phyloP scores from a whole-genome alignment of 306 rosid species.

The Urtica urens region DNA sequence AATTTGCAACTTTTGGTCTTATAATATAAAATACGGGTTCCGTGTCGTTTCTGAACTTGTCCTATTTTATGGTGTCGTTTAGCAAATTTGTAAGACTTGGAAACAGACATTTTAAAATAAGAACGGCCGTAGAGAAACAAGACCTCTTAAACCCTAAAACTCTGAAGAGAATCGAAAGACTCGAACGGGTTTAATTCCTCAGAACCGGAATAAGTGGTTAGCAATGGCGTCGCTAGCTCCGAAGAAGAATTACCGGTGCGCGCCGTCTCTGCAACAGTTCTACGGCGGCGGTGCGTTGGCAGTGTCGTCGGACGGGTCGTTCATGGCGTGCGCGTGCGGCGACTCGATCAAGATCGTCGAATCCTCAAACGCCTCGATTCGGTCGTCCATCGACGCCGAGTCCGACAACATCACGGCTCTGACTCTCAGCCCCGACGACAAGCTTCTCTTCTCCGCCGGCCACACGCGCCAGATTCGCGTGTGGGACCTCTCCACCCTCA shows the following conservation, averaged over 20 bases:
- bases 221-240: slow-evolving; percentile 49
- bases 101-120: too few species aligned
- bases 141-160: slow-evolving; percentile 9
- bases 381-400: slow-evolving; percentile 58
- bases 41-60: too few species aligned
- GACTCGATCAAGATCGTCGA: slow-evolving; percentile 75
- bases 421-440: slow-evolving; percentile 55
- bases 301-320: slow-evolving; percentile 70
- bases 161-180: background rate
- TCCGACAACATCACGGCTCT: slow-evolving; percentile 67
- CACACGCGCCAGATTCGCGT: slow-evolving; percentile 79
- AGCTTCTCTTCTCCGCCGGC: slow-evolving; percentile 55
- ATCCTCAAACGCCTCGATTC: slow-evolving; percentile 49
- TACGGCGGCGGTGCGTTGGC: slow-evolving; percentile 73
- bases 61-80: too few species aligned
- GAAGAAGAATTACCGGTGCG: slow-evolving; percentile 53
- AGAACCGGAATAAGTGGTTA: slow-evolving; percentile 13
- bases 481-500: slow-evolving; percentile 70
- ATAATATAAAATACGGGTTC: too few species aligned
- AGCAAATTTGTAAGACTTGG: too few species aligned
- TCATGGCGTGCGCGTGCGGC: slow-evolving; percentile 60
- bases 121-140: background rate
- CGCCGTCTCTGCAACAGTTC: slow-evolving; percentile 69
- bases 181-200: background rate
- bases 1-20: too few species aligned